phyloP scores from a whole-genome alignment of 345 rosid genomes.

The Syzygium jambos region DNA sequence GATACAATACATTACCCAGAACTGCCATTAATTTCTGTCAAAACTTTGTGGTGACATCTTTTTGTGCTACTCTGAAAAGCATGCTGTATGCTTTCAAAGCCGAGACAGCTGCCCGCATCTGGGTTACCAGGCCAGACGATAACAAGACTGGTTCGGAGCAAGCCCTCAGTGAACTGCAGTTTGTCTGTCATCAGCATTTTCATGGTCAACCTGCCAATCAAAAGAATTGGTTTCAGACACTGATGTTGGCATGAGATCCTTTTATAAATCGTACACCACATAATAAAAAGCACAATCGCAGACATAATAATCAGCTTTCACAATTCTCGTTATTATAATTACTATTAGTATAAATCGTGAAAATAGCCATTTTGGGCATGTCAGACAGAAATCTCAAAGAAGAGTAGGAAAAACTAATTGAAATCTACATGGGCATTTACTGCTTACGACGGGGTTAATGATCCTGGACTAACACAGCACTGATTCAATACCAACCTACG shows the following conservation, averaged over 20 bases:
- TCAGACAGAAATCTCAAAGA: background rate
- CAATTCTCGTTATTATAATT: background rate
- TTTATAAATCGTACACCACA: background rate
- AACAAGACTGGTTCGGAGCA: background rate
- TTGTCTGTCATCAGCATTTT: conserved; percentile 38
- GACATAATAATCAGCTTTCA: background rate
- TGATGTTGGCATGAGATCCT: background rate
- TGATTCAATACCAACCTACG: background rate
- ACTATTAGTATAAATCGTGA: background rate
- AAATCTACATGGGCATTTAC: background rate
- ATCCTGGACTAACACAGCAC: background rate
- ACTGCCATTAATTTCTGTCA: background rate
- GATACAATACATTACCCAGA: background rate
- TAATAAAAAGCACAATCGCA: background rate
- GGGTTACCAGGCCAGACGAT: background rate
- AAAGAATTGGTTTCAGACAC: background rate
- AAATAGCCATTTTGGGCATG: background rate
- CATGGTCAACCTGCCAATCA: conserved; percentile 50
- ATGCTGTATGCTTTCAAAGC: background rate
- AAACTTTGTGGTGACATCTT: background rate
- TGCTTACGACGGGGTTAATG: background rate
- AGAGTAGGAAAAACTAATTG: background rate
- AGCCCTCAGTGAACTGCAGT: conserved; percentile 18
- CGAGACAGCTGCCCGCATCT: background rate
- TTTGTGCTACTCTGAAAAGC: background rate